These are phyloP conservation scores for Hibiscus syriacus DNA, from an alignment of 345 rosid genomes.

Conservation along the genomic window DNA sequence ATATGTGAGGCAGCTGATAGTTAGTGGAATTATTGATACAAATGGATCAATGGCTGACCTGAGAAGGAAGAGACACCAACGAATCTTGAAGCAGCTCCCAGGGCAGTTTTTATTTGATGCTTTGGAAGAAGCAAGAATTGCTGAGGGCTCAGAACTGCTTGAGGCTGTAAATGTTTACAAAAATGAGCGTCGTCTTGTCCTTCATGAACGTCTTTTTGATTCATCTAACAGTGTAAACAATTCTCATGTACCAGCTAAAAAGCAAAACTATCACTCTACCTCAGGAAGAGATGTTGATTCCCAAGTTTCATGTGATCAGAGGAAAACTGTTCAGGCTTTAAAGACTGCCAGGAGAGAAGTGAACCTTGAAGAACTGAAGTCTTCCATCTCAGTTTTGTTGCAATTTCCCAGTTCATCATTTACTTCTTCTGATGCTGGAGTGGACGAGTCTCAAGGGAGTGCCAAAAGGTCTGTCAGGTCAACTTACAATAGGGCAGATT, in stretches of 20 bases:
- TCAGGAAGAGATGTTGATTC: conserved; percentile 23
- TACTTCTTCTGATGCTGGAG: conserved; percentile 33
- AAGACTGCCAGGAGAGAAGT: conserved; percentile 38
- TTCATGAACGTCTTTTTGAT: conserved; percentile 41
- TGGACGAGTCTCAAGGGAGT: conserved; percentile 65
- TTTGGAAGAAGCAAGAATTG: conserved; percentile 58
- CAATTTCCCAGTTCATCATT: conserved; percentile 51
- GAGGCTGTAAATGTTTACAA: conserved; percentile 63
- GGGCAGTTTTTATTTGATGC: conserved; percentile 49
- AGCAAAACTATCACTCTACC: conserved; percentile 28
- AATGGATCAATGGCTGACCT: conserved; percentile 37
- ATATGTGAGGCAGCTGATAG: conserved; percentile 84
- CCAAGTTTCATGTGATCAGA: conserved; percentile 30
- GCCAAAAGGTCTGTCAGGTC: conserved; percentile 52
- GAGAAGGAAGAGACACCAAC: conserved; percentile 67
- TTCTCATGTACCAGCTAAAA: conserved; percentile 24
- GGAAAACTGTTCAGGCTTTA: conserved; percentile 32
- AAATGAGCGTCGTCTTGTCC: conserved; percentile 78
- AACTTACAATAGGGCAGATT: conserved; percentile 36
- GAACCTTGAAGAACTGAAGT: conserved; percentile 51
- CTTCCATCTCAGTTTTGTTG: conserved; percentile 56
- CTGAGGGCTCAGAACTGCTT: conserved; percentile 50
- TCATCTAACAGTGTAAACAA: conserved; percentile 20
- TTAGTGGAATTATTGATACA: conserved; percentile 76
- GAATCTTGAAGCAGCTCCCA: conserved; percentile 77